Base-by-base conservation (phyloP, 192 early-diverging fungal genomes). In the Coemansia sp. region DNA sequence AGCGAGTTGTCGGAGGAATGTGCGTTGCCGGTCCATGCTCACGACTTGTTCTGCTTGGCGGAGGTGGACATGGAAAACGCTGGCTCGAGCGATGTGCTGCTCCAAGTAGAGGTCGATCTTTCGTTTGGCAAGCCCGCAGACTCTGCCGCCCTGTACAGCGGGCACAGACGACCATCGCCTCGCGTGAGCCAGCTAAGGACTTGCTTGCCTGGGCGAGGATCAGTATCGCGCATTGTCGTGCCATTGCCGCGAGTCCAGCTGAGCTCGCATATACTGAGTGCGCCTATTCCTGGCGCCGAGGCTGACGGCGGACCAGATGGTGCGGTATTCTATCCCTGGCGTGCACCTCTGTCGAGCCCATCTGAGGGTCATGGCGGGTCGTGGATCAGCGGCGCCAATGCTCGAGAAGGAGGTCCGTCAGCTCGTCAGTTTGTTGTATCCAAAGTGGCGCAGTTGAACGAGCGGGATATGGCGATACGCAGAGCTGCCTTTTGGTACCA, bases 351-450 rank as follows among this genome's bases (percentile, higher is more conserved):
- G 14, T 32, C 29, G 27, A 27, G 51, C 51, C 15, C 29, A 25
- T 20, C 40, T 20, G 47, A 24, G 12, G 59, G 39, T 31, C 40
- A 46, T 46, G 41, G 24, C 27, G 65, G 25, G 36, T 47, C 56
- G 22, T 81, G 79, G 79, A 12, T 39, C 14, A 12, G 46, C 2
- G 70, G 69, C 24, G 43, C 38, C 5, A 37, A 36, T 49, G n/a
- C 6, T 29, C 39, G 31, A 19, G 51, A 53, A 17, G 43, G 64
- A 29, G 36, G 25, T 5, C 14, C 27, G 2, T 3, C 15, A 17
- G 29, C 27, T 14, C 67, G 74, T 39, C 79, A 82, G 59, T 82
- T 82, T 67, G 74, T 82, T 6, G 42, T 82, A 56, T 63, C 70
- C 12, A 58, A 68, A 35, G 62, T 32, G 20, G 62, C 62, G 19